These are phyloP conservation scores for Corymbia maculata DNA, from an alignment of 345 rosid species.

Conservation along the genomic window DNA sequence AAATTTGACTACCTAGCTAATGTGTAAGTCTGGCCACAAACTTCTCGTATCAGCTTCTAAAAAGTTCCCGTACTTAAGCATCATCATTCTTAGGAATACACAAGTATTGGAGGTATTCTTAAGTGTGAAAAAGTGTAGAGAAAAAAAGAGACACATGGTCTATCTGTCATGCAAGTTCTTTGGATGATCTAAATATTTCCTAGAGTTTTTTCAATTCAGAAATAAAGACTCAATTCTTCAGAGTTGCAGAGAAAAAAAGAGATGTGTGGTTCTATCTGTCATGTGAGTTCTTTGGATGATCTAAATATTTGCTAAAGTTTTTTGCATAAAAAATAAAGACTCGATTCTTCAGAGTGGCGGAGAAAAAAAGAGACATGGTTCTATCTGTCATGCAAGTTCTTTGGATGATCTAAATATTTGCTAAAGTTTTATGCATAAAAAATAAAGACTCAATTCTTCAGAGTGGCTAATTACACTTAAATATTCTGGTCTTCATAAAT, in stretches of 20 bases:
- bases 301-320: no score
- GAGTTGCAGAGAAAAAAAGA: no score
- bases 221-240: no score
- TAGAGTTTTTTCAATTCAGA: no score
- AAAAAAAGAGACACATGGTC: not conserved
- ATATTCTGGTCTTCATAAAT: not conserved
- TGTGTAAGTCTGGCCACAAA: not conserved
- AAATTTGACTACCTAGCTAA: not conserved
- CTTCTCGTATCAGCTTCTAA: not conserved
- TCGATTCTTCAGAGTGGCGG: no score
- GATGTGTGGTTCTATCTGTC: no score
- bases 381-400: not conserved
- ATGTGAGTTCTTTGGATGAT: no score
- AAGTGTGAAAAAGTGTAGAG: not conserved
- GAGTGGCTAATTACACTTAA: not conserved
- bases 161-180: no score
- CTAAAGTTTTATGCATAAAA: not conserved
- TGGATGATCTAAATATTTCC: no score
- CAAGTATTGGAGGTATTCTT: not conserved
- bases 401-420: not conserved
- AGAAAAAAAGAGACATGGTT: not conserved
- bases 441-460: not conserved
- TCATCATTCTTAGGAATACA: not conserved
- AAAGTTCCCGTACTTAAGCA: not conserved
- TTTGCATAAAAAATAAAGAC: no score